Conservation (phyloP, 345 rosid species). For the Melastoma malabathricum region DNA sequence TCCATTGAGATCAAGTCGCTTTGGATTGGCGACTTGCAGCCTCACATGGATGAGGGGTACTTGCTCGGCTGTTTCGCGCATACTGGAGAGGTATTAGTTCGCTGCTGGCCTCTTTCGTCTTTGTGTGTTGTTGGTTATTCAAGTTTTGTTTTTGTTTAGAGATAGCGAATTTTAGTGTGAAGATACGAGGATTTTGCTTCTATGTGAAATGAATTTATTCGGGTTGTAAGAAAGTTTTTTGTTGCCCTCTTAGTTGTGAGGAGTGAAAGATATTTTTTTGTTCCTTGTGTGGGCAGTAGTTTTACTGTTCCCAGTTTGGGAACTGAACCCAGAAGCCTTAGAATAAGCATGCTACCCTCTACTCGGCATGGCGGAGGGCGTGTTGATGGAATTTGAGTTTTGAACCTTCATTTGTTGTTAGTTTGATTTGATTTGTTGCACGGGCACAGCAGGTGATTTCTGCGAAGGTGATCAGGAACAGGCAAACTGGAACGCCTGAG, state of each 20-base stretch:
- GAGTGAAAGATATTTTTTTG: no score
- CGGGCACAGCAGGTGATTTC: constrained; percentile 30
- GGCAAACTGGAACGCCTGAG: constrained; percentile 52
- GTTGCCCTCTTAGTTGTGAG: no score
- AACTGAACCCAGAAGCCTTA: no score
- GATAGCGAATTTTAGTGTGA: no score
- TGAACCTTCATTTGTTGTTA: no score
- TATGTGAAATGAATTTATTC: no score
- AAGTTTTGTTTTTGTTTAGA: neutral
- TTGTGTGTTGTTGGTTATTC: neutral
- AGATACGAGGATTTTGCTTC: neutral
- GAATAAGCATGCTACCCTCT: no score
- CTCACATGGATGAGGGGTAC: constrained; percentile 88
- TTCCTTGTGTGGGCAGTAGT: no score
- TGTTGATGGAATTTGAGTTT: no score
- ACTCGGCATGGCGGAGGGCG: no score
- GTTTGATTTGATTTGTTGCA: neutral
- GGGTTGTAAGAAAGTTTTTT: no score
- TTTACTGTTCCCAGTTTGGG: no score
- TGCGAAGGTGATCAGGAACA: constrained; percentile 85
- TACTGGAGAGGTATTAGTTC: constrained; percentile 50
- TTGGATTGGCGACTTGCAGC: constrained; percentile 93
- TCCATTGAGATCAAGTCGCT: constrained; percentile 27
- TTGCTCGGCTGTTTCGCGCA: constrained; percentile 36
- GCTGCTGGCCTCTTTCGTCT: neutral